These are phyloP conservation scores for Arthrobotrys entomopaga DNA, from an alignment of 2,329 filamentous ascomycete species.

Conservation along the genomic window DNA sequence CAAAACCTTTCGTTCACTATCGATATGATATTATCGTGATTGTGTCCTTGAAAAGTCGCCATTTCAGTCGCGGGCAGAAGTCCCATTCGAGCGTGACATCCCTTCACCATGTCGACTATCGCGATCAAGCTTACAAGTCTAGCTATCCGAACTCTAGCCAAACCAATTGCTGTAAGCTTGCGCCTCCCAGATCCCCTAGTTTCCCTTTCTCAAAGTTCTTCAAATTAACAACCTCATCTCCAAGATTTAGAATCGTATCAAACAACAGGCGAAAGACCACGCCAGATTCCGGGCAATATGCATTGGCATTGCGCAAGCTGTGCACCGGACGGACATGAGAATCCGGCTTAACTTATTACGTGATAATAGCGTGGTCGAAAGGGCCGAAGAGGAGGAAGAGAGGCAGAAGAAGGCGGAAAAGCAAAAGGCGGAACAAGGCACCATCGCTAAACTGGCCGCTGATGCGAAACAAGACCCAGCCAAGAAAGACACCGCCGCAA, in stretches of 20 bases:
- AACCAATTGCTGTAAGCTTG: slow-evolving; percentile 72
- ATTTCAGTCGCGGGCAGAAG: background rate
- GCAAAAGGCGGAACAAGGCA: slow-evolving; percentile 62
- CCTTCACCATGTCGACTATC: slow-evolving; percentile 60
- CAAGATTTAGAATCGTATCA: slow-evolving; percentile 70
- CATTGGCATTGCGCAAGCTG: slow-evolving; percentile 71
- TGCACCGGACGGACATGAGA: slow-evolving; percentile 75
- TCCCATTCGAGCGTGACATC: background rate
- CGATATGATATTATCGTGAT: too few relatives aligned
- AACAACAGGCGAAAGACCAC: slow-evolving; percentile 75
- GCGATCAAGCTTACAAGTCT: slow-evolving; percentile 75
- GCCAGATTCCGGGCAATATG: slow-evolving; percentile 72
- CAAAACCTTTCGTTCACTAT: too few relatives aligned
- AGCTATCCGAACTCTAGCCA: slow-evolving; percentile 73
- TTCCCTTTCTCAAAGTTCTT: background rate
- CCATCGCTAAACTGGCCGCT: slow-evolving; percentile 31
- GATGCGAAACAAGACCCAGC: slow-evolving; percentile 61
- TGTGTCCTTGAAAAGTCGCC: background rate
- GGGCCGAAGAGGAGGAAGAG: slow-evolving; percentile 69
- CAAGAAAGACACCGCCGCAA: slow-evolving; percentile 63
- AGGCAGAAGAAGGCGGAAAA: slow-evolving; percentile 67
- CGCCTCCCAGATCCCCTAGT: background rate
- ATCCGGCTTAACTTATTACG: slow-evolving; percentile 74
- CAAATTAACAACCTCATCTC: slow-evolving; percentile 24
- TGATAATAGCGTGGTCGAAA: slow-evolving; percentile 71